phyloP scores from a whole-genome alignment of 352 stramenopile genomes.

The Pythium vanterpoolii region DNA sequence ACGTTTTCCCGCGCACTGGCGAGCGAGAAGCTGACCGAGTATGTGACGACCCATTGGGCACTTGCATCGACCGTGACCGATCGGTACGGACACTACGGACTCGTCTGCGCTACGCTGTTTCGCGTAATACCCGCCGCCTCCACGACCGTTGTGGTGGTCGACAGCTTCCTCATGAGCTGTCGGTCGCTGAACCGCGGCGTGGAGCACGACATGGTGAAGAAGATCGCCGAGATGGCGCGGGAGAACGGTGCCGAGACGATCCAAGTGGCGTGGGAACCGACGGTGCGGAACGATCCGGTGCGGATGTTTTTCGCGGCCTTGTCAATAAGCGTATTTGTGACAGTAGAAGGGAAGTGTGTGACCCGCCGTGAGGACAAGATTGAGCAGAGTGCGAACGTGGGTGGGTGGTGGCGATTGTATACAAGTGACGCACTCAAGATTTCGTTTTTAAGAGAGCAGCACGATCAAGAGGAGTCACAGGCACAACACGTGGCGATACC shows the following conservation, averaged over 20 bases:
- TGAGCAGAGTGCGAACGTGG: neutral
- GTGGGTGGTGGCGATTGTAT: constrained; percentile 7
- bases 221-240: constrained; percentile 36
- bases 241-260: neutral
- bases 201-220: constrained; percentile 62
- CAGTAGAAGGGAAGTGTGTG: neutral
- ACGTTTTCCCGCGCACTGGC: constrained; percentile 45
- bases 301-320: constrained; percentile 49
- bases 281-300: constrained; percentile 59
- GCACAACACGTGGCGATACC: neutral
- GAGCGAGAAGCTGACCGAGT: constrained; percentile 24
- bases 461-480: neutral
- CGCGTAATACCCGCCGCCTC: constrained; percentile 6
- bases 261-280: constrained; percentile 51
- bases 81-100: constrained; percentile 70
- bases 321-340: constrained; percentile 11
- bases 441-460: constrained; percentile 13
- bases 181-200: constrained; percentile 64
- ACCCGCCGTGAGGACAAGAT: constrained; percentile 12
- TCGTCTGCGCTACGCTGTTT: constrained; percentile 50
- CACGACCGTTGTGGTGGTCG: constrained; percentile 15
- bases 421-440: neutral
- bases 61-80: constrained; percentile 65
- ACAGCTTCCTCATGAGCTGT: constrained; percentile 74
- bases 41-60: constrained; percentile 29